Base-by-base conservation (phyloP, 2,329 filamentous ascomycete species). In the Elsinoe arachidis region DNA sequence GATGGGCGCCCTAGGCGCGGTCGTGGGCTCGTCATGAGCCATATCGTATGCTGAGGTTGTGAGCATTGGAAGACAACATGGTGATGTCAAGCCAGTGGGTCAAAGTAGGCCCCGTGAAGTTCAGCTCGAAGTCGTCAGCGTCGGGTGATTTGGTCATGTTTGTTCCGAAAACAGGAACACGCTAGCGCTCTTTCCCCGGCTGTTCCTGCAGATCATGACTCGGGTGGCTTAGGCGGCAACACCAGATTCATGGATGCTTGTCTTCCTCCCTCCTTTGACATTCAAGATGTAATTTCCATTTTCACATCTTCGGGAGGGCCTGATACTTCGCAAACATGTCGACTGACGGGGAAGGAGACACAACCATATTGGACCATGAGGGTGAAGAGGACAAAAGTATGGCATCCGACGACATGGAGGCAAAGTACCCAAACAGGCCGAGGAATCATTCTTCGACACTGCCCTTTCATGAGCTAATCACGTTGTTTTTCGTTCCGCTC, bases 361-460 rank as follows among this genome's bases (percentile, higher is more conserved):
- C 62, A 5, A 65, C 66, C 43, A 74, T 76, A 70, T 68, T 65
- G 46, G 73, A 76, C 61, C 66, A 65, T 1, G 73, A 74, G 35
- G 69, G 70, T 26, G 78, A 80, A 61, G 79, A 80, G 71, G 73
- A 39, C 71, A 75, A 58, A 73, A 73, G 15, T 61, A 67, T 15
- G 61, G 73, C 61, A 73, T 67, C 10, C 59, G 70, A 74, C 61
- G 74, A 78, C 56, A 70, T 82, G 17, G 73, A 80, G 61, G 72
- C 75, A 55, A 80, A 80, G 69, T 95, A 88, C 68, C 89, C 90
- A 2, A 85, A 90, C 66, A 83, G 90, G 2, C 93, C 93, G 2
- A 81, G 76, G 61, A 99, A 97, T 63, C 82, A 87, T 64, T 83
- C 83, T 38, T 83, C 82, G 61, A 96, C 92, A 0, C 75, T 95